Evolutionary conservation across 1,284 basidiomycete species (phyloP), one percentile per base, ranked within the genome.

Genomic region (Mycosarcoma mackinlayi): DNA sequence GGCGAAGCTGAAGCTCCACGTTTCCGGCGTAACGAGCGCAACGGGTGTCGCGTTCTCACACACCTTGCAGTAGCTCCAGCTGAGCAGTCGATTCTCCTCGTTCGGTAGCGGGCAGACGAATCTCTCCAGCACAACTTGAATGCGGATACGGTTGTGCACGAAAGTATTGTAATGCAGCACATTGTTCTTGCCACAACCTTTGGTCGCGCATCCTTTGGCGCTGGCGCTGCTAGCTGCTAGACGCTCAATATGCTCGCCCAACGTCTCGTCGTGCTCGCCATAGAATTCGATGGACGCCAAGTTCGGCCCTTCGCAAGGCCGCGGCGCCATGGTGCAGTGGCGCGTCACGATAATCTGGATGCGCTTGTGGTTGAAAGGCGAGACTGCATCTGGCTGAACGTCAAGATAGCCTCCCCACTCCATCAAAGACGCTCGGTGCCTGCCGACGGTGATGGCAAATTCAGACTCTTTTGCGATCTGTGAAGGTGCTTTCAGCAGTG

Each of bases 351-450:
- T 88, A 9, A 93, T 80, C 73, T 87, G 88, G 82, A 98, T 90
- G 74, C 89, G 89, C 80, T 98, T 95, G 79, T 95, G 97, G 81
- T 94, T 92, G 81, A 94, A 93, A 27, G 95, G 92, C 38, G 92
- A 74, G 25, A 78, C 65, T 18, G 82, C 93, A 91, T 83, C 91
- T 89, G 72, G 56, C 38, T 68, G 67, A 23, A 65, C 38, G 28
- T 61, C 61, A 28, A 76, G 65, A 23, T 73, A 74, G 6, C 49
- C 50, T 23, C 72, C 58, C 71, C 75, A 74, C 18, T 68, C 63
- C 31, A 64, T 63, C 37, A 72, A 55, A 16, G 65, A 53, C 2
- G 49, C 55, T 0, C 55, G 56, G 30, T 75, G 75, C 30, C 63
- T 57, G 28, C 60, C 55, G 23, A 76, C 60, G 6, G 72, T 67